phyloP scores from a whole-genome alignment of 2,329 filamentous ascomycete genomes.

The Cadophora malorum region DNA sequence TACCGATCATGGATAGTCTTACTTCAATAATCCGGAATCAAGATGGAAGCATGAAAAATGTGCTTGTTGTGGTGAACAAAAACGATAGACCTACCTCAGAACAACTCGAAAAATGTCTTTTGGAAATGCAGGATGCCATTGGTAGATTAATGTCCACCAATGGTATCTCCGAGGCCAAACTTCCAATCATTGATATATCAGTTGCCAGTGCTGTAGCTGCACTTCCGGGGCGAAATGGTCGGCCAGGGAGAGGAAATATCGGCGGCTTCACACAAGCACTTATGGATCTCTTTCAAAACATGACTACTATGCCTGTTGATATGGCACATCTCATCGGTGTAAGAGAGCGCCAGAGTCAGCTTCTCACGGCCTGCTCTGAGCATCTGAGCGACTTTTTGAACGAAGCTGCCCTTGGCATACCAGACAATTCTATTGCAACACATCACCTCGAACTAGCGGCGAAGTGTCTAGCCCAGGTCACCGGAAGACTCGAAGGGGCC shows the following conservation, averaged over 20 bases:
- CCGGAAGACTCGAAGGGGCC: conserved; percentile 73
- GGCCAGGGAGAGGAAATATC: conserved; percentile 67
- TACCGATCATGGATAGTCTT: not conserved
- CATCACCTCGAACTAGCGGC: conserved; percentile 86
- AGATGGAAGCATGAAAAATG: conserved; percentile 50
- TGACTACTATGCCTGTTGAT: conserved; percentile 74
- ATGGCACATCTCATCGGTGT: conserved; percentile 88
- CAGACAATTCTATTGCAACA: conserved; percentile 88
- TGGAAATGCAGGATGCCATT: conserved; percentile 41
- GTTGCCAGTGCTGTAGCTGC: conserved; percentile 64
- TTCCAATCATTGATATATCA: conserved; percentile 68
- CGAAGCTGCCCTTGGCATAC: conserved; percentile 60
- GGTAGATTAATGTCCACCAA: conserved; percentile 48
- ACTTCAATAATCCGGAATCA: not conserved
- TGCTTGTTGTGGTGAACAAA: conserved; percentile 68
- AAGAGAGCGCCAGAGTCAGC: conserved; percentile 84
- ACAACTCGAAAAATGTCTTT: not conserved
- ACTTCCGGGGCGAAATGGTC: not conserved
- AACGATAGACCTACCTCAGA: conserved; percentile 54
- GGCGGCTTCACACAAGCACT: conserved; percentile 69
- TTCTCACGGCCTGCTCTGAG: conserved; percentile 74
- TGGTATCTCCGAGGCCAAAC: not conserved
- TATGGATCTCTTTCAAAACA: conserved; percentile 68
- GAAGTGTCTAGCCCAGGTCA: conserved; percentile 82
- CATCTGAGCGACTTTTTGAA: conserved; percentile 77